Evolutionary conservation across 129 eudicot genomes (phyloP), one percentile per base, ranked within the genome.

Genomic region (Lactuca sativa): DNA sequence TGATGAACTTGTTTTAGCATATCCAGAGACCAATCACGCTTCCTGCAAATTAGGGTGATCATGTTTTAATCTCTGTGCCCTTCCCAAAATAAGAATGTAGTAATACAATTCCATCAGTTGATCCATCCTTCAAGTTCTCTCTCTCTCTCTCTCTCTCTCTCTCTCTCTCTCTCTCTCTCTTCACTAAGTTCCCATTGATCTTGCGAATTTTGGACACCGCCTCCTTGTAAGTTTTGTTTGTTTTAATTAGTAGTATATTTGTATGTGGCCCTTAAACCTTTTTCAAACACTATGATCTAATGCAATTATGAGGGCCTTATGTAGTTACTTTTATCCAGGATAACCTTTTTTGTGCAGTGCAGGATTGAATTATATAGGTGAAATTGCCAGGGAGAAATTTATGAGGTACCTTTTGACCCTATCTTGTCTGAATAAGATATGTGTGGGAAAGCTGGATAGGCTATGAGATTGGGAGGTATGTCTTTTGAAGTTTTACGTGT

Each of bases 311-410:
- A 61, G 76, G 75, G 18, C 71, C 73, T 55, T 53, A 54, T 63
- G 21, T 61, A 55, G 71, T 41, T 67, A 59, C 56, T 72, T 44
- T 37, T 76, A 33, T 67, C 63, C 70, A 66, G 63, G 79, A 77
- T 75, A 79, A 72, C 75, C 54, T 40, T 79, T 60, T 79, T 75
- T 69, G 74, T 79, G 81, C 79, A 51, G 74, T 83, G 84, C 87
- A 83, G 84, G 84, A 67, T 57, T 58, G 64, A 74, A 59, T 66
- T 73, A 54, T 74, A 65, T 79, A 75, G 81, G 66, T 82, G 70
- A 82, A 44, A 70, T 60, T 40, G 51, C 74, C 74, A 61, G 69
- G 75, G 81, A 76, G 78, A 74, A 62, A 70, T 74, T 66, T 62
- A 59, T 36, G 70, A 67, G 87, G 75, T 74, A 82, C 78, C 63